Evolutionary conservation across 345 rosid species (phyloP).

Genomic region (Gossypium thurberi): DNA sequence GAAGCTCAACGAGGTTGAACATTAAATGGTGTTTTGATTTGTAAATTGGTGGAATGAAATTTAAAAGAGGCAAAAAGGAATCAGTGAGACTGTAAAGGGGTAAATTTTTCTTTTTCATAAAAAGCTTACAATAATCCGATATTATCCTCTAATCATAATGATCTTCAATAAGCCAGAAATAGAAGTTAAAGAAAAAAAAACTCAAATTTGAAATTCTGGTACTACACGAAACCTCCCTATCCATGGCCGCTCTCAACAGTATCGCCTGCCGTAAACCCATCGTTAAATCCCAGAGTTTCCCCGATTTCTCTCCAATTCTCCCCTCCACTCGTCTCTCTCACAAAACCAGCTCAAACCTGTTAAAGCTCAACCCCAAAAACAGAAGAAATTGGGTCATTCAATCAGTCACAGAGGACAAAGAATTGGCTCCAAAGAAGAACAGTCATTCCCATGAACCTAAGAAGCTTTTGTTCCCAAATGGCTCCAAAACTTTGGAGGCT

Average conservation of each 20-base stretch:
- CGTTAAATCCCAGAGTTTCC: not conserved
- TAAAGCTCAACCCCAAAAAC: slow-evolving; percentile 3
- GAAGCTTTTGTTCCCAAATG: slow-evolving; percentile 13
- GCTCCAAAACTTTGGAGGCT: slow-evolving; percentile 24
- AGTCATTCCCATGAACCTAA: slow-evolving; percentile 17
- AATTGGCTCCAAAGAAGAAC: slow-evolving; percentile 25
- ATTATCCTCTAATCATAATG: too few species aligned
- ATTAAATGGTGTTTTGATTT: too few species aligned
- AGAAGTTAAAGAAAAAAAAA: not conserved
- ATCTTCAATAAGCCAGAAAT: not conserved
- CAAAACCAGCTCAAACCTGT: slow-evolving; percentile 4
- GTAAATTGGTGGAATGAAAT: too few species aligned
- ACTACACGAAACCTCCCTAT: not conserved
- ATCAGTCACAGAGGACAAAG: slow-evolving; percentile 2
- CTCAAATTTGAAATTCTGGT: not conserved
- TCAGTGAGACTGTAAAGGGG: too few species aligned
- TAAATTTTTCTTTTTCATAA: too few species aligned
- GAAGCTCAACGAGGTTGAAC: too few species aligned
- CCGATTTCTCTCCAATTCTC: slow-evolving; percentile 9
- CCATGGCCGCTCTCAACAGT: slow-evolving; percentile 33
- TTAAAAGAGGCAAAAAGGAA: too few species aligned
- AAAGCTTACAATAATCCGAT: too few species aligned
- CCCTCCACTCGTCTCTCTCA: slow-evolving; percentile 6
- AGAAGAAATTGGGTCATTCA: slow-evolving; percentile 32
- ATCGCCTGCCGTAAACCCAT: slow-evolving; percentile 17